Evolutionary conservation across 2,329 filamentous ascomycete genomes (phyloP).

Genomic region (Aspergillus novoparasiticus): DNA sequence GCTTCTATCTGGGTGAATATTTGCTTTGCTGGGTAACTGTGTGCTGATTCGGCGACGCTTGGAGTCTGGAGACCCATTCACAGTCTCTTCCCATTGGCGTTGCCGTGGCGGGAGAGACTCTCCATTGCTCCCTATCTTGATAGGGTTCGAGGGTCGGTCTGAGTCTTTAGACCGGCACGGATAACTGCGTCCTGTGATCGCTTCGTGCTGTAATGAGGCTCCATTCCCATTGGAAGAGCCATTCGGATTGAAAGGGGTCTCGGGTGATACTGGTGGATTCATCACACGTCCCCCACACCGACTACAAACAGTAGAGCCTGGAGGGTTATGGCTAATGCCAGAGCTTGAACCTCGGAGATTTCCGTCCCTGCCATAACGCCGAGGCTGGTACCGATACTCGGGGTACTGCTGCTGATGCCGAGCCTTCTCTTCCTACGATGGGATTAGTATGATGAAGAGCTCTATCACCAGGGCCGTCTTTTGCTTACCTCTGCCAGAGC

Average conservation of each 20-base stretch:
- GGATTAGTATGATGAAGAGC: conserved; percentile 8
- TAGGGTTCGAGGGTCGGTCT: conserved; percentile 26
- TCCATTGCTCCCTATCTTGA: conserved; percentile 26
- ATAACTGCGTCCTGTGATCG: conserved; percentile 24
- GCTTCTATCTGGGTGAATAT: conserved; percentile 42
- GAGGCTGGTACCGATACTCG: conserved; percentile 90
- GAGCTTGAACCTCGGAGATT: conserved; percentile 39
- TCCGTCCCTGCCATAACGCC: conserved; percentile 63
- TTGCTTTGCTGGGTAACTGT: conserved; percentile 40
- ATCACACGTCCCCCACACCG: conserved; percentile 52
- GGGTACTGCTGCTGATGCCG: conserved; percentile 89
- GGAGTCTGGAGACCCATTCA: conserved; percentile 55
- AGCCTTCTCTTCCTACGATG: conserved; percentile 74
- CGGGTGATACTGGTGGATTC: conserved; percentile 48
- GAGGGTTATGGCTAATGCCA: conserved; percentile 39
- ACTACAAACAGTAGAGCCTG: conserved; percentile 42
- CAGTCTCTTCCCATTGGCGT: conserved; percentile 34
- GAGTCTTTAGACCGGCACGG: conserved; percentile 28
- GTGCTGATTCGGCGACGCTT: conserved; percentile 66
- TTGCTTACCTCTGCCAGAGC: conserved; percentile 73
- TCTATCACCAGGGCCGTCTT: neutral
- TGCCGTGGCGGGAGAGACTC: conserved; percentile 28
- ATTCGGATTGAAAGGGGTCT: conserved; percentile 43
- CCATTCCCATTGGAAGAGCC: conserved; percentile 35
- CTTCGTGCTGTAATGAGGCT: conserved; percentile 34